These are phyloP conservation scores for Paramecium tetraurelia DNA, from an alignment of 73 alveolate genomes.

Conservation along the genomic window DNA sequence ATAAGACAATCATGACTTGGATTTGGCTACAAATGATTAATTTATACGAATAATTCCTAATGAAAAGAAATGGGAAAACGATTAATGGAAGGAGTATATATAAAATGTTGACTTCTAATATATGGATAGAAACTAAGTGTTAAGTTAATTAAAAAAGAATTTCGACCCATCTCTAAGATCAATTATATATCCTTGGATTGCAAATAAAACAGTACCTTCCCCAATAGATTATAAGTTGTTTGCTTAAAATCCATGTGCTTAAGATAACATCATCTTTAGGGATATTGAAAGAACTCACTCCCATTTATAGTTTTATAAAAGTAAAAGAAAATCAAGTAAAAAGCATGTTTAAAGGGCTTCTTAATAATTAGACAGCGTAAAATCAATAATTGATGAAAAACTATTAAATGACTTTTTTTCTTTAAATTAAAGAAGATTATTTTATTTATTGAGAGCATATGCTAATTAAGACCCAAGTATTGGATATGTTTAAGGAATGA, in stretches of 20 bases:
- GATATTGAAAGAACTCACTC: slow-evolving; percentile 38
- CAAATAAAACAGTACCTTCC: not conserved
- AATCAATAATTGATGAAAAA: slow-evolving; percentile 5
- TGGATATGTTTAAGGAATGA: slow-evolving; percentile 53
- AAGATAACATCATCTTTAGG: not conserved
- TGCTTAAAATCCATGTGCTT: not conserved
- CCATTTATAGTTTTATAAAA: not conserved
- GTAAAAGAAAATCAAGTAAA: not conserved
- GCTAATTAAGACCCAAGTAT: not conserved
- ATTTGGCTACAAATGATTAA: not conserved
- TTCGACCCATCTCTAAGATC: not conserved
- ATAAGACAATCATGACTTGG: not conserved
- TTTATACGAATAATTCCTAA: not conserved
- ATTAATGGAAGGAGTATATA: slow-evolving; percentile 7
- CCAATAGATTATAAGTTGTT: not conserved
- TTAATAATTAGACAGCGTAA: not conserved
- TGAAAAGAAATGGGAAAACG: not conserved
- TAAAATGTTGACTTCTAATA: not conserved
- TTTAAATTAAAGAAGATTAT: not conserved
- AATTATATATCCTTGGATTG: slow-evolving; percentile 37
- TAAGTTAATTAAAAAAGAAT: not conserved
- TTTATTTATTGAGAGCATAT: slow-evolving; percentile 28
- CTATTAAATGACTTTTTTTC: not conserved
- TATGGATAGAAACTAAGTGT: not conserved
- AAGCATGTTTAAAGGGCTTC: not conserved